Percentiles rank a stretch among this genome's conserved stretches.
These are phyloP conservation scores for Yamadazyma kitorensis DNA, from an alignment of 805 yeast genomes.

Conservation along the genomic window DNA sequence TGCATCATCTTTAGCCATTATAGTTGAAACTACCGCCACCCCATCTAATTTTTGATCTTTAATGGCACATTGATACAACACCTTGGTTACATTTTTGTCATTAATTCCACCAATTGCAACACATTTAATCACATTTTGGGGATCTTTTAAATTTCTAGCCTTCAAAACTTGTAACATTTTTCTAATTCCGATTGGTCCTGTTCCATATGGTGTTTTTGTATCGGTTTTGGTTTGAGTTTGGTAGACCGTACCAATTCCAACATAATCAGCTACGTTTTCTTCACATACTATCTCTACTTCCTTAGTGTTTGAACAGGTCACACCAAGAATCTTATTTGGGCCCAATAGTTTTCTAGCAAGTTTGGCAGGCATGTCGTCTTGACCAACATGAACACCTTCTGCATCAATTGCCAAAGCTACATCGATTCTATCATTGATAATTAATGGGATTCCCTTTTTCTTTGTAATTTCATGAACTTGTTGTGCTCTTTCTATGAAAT, in stretches of 20 bases:
- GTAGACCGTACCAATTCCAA: slow-evolving; percentile 81
- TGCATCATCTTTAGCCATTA: slow-evolving; percentile 64
- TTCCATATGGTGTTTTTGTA: slow-evolving; percentile 45
- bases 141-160: slow-evolving; percentile 17
- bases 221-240: slow-evolving; percentile 69
- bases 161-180: slow-evolving; percentile 47
- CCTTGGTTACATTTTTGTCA: slow-evolving; percentile 56
- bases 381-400: slow-evolving; percentile 92
- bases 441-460: slow-evolving; percentile 62
- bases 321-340: slow-evolving; percentile 72
- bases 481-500: slow-evolving; percentile 60
- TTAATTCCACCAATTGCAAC: slow-evolving; percentile 84
- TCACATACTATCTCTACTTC: slow-evolving; percentile 54
- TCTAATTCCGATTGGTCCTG: slow-evolving; percentile 67
- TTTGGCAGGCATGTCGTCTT: slow-evolving; percentile 72
- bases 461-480: slow-evolving; percentile 61
- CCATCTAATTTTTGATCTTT: slow-evolving; percentile 62
- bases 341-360: slow-evolving; percentile 67
- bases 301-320: slow-evolving; percentile 59
- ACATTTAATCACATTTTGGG: slow-evolving; percentile 38
- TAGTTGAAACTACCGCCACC: slow-evolving; percentile 85
- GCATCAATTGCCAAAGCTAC: slow-evolving; percentile 88
- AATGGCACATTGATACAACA: slow-evolving; percentile 47
- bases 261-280: slow-evolving; percentile 63
- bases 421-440: slow-evolving; percentile 84